Conservation (phyloP, 148 eudicot species). For the Rhododendron vialii region DNA sequence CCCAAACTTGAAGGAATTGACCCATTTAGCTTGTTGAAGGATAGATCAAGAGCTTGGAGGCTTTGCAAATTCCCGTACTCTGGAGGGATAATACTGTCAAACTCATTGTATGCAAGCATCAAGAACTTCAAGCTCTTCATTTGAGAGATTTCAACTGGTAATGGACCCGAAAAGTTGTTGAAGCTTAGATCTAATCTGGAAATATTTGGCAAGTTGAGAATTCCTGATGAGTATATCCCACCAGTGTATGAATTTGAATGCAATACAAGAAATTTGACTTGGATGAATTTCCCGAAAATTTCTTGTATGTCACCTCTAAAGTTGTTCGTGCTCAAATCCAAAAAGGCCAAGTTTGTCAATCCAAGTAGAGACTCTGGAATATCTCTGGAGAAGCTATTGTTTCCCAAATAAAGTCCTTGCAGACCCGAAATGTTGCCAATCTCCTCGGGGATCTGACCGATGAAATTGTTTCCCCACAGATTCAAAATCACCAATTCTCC, state of each 20-base stretch:
- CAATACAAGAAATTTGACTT: slow-evolving; percentile 53
- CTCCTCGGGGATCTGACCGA: slow-evolving; percentile 54
- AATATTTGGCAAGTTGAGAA: slow-evolving; percentile 49
- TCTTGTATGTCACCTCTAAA: slow-evolving; percentile 61
- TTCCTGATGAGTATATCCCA: slow-evolving; percentile 68
- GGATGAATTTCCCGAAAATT: slow-evolving; percentile 60
- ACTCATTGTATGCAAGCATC: slow-evolving; percentile 59
- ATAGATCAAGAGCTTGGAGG: slow-evolving; percentile 84
- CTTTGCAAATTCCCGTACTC: slow-evolving; percentile 53
- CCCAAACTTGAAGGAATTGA: slow-evolving; percentile 70
- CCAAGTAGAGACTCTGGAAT: slow-evolving; percentile 60
- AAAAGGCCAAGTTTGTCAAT: slow-evolving; percentile 44
- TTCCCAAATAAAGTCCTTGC: slow-evolving; percentile 55
- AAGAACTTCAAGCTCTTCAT: slow-evolving; percentile 54
- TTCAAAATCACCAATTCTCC: slow-evolving; percentile 36
- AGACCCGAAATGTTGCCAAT: slow-evolving; percentile 57
- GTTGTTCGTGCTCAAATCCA: slow-evolving; percentile 67
- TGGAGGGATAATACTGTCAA: slow-evolving; percentile 60
- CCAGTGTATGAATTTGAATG: slow-evolving; percentile 56
- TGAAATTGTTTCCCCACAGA: slow-evolving; percentile 58
- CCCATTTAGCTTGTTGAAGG: slow-evolving; percentile 59
- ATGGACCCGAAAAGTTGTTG: slow-evolving; percentile 69
- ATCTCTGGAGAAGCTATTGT: slow-evolving; percentile 53
- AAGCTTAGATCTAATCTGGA: slow-evolving; percentile 65
- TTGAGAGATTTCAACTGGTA: slow-evolving; percentile 54